Evolutionary conservation across 2,329 filamentous ascomycete genomes (phyloP), one percentile per base, ranked within the genome.

Genomic region (Xylaria polymorpha): DNA sequence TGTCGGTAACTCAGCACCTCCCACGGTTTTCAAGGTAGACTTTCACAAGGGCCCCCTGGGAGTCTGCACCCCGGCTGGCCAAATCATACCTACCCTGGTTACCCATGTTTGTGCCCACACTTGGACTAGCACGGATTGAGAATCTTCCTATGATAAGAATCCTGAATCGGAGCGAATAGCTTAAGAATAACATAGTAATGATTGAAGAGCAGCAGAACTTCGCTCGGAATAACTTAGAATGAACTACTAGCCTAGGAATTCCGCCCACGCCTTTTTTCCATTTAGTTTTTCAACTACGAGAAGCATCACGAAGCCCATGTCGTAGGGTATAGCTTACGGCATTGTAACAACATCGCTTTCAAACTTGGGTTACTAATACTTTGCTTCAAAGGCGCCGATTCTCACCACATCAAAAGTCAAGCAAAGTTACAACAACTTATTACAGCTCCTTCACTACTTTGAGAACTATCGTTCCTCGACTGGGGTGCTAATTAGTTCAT

Each of bases 401-500:
- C 43, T 58, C 41, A 53, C 39, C 51, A 57, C 50, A 61, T 53
- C 50, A 32, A 62, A 63, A 39, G 59, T 50, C 12, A 59, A 58
- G 25, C n/a, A 46, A 56, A 32, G 35, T 51, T 39, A 41, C 43
- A 50, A 60, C 60, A n/a, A 50, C 55, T 57, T 55, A 64, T 51
- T 61, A 61, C 43, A 22, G 20, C 61, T 58, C 51, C 58, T 55
- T 61, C 67, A 72, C 72, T 71, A 72, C 69, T 68, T 68, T 55
- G 64, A 68, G 61, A 68, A 72, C 46, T 67, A 66, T 63, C 48
- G 59, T 66, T 70, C 61, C 66, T 67, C 48, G 20, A 53, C 53
- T 63, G 10, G 77, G 78, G 76, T 76, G 76, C 58, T 76, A 77
- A 75, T 75, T 79, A 78, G 77, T 76, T 78, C 78, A 72, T 74